Base-by-base conservation (phyloP, 352 stramenopile genomes). In the Globisporangium rhizosaccharum region DNA sequence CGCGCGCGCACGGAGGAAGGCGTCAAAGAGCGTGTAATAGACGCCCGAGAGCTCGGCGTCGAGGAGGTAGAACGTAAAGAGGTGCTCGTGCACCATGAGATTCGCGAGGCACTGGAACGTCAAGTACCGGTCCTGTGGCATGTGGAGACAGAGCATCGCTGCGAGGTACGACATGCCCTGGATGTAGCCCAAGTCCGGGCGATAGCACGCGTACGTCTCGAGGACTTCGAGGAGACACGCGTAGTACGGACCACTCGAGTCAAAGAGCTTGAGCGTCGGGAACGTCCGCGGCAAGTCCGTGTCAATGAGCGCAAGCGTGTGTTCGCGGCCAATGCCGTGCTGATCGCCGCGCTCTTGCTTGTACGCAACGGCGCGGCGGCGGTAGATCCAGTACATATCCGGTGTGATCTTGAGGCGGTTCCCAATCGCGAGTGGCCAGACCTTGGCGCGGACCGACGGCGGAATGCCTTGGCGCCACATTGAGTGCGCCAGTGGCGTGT, bases 91-190 rank as follows among this genome's bases (percentile, higher is more conserved):
- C 33, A 94, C 76, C 80, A 96, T 90, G 49, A 96, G 72, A 54
- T 94, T 94, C 15, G 82, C 83, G 12, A 96, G 67, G 49, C 83
- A 94, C 60, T 96, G 85, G 67, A 96, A 96, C 3, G 79, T 70
- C 57, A 92, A 53, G 46, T 84, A 94, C 20, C 81, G 75, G 57
- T 94, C 82, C 56, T 87, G 75, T 0, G 85, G 82, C 74, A 96
- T 93, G 67, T 94, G 84, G 11, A 96, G 63, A 59, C 83, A 93
- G 23, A 96, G 50, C 65, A 95, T 73, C 12, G 88, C 88, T 0
- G 87, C 85, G 17, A 96, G 62, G 54, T 96, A 96, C 51, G 80
- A 92, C 86, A 96, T 96, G 28, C 88, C 88, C 53, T 96, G 88
- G 51, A 95, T 92, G 53, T 96, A 96, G 0, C 88, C 88, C 26